A percentile compares a stretch with the other conserved stretches of the same genome.
These are phyloP conservation scores for Colletotrichum lupini DNA, from an alignment of 2,329 filamentous ascomycete genomes.

Conservation along the genomic window DNA sequence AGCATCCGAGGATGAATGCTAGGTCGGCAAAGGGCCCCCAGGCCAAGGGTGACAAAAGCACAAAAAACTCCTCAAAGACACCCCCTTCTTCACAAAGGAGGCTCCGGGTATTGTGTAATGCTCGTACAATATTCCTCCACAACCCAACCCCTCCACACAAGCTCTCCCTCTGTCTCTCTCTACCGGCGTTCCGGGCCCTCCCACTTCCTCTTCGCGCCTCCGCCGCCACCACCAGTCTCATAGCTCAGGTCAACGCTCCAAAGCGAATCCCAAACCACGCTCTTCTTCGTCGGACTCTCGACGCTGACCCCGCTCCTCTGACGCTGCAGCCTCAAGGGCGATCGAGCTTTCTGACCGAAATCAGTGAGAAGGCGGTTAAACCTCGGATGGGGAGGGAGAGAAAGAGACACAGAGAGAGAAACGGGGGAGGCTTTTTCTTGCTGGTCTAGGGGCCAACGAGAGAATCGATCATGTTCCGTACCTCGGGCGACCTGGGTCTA, in stretches of 20 bases:
- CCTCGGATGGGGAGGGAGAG: conserved; percentile 29
- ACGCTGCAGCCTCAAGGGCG: conserved; percentile 45
- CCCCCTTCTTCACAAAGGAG: neutral
- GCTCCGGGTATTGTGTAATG: neutral
- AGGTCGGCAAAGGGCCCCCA: neutral
- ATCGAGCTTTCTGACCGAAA: conserved; percentile 38
- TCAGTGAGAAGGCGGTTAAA: conserved; percentile 41
- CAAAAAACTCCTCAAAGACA: neutral
- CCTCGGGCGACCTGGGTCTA: conserved; percentile 52
- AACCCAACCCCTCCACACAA: neutral
- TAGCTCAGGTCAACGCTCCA: conserved; percentile 71
- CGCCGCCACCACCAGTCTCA: conserved; percentile 49
- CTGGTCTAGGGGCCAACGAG: conserved; percentile 58
- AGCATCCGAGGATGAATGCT: neutral
- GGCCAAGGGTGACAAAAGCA: neutral
- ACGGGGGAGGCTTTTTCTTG: conserved; percentile 38
- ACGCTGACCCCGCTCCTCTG: conserved; percentile 50
- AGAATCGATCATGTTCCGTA: conserved; percentile 63
- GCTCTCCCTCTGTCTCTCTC: neutral
- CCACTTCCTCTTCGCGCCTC: conserved; percentile 20
- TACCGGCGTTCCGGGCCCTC: neutral
- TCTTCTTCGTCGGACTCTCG: conserved; percentile 59
- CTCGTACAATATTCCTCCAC: neutral
- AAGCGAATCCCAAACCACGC: conserved; percentile 70
- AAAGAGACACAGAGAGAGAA: conserved; percentile 36